Base-by-base conservation (phyloP, 1,284 basidiomycete genomes). In the Phylloboletellus chloephorus region DNA sequence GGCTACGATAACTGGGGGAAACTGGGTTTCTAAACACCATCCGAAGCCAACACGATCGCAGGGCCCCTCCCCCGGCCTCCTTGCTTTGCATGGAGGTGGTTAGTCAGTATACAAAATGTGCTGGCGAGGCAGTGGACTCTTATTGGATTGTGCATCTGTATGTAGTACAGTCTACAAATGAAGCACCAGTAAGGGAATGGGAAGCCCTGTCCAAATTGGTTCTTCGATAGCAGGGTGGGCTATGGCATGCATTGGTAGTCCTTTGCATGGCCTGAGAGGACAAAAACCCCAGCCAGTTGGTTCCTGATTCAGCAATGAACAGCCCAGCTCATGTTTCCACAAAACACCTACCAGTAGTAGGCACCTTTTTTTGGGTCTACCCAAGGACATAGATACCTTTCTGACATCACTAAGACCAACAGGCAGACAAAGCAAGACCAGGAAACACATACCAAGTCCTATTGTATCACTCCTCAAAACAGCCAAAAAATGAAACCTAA, bases 171-270 rank as follows among this genome's bases (percentile, higher is more conserved):
- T 16, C 22, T 44, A 39, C 28, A 39, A 43, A 44, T 2, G 13
- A 44, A 39, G 37, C 17, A n/a, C 37, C 19, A 39, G 42, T 30
- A 44, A 29, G 22, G 37, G 42, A 39, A 39, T 4, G 10, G 42
- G 28, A 44, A 44, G 42, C 26, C 13, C 8, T 25, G 19, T 20
- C 23, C 11, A 22, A 30, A 25, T 13, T 43, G 32, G 36, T 25
- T 1, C 9, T 2, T 25, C 31, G 12, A n/a, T n/a, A 24, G 23
- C 21, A 3, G 21, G 15, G 31, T 39, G 36, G 10, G 31, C 31
- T 4, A 2, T 43, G 36, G 36, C 25, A 32, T 26, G 8, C 35
- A 16, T 19, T 17, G 34, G 15, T 37, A 42, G 37, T 39, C 29
- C 29, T 31, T 15, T 39, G 31, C 17, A 10, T 28, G 31, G 39